Evolutionary conservation across 805 yeast species (phyloP), one percentile per base, ranked within the genome.

Genomic region (Ogataea sp.): DNA sequence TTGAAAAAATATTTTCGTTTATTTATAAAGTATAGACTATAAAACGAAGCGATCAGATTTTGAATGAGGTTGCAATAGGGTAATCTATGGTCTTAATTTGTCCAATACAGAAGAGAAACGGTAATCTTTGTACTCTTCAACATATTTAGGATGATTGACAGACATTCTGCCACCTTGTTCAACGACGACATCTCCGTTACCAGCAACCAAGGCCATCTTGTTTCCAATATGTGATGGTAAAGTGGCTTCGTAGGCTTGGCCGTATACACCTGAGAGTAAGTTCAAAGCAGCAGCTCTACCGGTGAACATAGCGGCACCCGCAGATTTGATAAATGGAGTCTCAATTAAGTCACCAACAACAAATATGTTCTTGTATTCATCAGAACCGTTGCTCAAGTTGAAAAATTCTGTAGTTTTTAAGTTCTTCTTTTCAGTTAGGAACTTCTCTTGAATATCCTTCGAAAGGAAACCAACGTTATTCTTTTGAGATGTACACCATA

Each of bases 401-500:
- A 36, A 30, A 20, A 6, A 20, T 11, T 6, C 14, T n/a, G 11
- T 32, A 14, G 14, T 7, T 6, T 14, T 21, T 8, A 30, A 15
- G 6, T 30, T 15, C 3, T 3, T 5, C n/a, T 26, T 26, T 10
- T 26, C n/a, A 31, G 34, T 31, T 9, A 31, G 6, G 17, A 31
- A 34, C 14, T 24, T 13, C 7, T 34, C 17, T 20, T 20, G 29
- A 9, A 26, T 13, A 20, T 34, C 17, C 4, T 25, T 8, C 10
- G 30, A 3, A 16, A 34, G 20, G 23, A 15, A 34, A 6, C 7
- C 6, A 13, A 34, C 16, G 14, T 24, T 15, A 20, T 34, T 34
- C n/a, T 24, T 20, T 11, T 34, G 37, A 16, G 17, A 13, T 6
- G 4, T 36, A 23, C 39, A 36, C 39, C 39, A 36, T 3, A 29